Base-by-base conservation (phyloP, 2,329 filamentous ascomycete species). In the Scorias spongiosa region DNA sequence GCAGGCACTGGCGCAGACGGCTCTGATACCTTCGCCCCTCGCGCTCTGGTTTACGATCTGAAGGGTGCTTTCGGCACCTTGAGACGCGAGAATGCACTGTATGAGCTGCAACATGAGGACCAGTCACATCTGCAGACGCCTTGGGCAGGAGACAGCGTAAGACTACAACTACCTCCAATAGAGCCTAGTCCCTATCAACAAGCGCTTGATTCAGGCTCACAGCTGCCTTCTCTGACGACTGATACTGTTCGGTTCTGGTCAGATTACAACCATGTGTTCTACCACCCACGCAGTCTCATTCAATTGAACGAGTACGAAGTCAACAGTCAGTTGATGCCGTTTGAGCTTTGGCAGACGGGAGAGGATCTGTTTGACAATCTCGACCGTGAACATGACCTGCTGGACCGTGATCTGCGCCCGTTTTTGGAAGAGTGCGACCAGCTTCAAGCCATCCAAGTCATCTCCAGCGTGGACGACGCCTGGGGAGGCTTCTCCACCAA, bases 391-490 rank as follows among this genome's bases (percentile, higher is more conserved):
- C 78, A 88, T 51, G 89, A 95, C 54, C 63, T 96, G 5, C 67
- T 95, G 3, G 91, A 98, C 58, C 76, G 88, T n/a, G 89, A 98
- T 60, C 67, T 95, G 51, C 73, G 91, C 32, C 80, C 80, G 0
- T 95, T 95, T 58, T 76, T 81, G 2, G 91, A 98, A 65, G 91
- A 96, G 63, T 91, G 87, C 51, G 91, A 98, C 61, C 80, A 86
- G 44, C 72, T 96, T 65, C 88, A 95, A 62, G 89, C 82, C 0
- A 69, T 98, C 14, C 89, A 96, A 53, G 57, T 69, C 51, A 55
- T 77, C 55, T 58, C 73, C 51, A 58, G 71, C 48, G 57, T 72
- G 46, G 63, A 78, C 65, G 54, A 74, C 67, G 62, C 72, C 48
- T 70, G 68, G 68, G 60, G 67, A 49, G 61, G 68, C 46, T 63